These are phyloP conservation scores for Coemansia sp. DNA, from an alignment of 192 early-diverging fungal species.

Conservation along the genomic window DNA sequence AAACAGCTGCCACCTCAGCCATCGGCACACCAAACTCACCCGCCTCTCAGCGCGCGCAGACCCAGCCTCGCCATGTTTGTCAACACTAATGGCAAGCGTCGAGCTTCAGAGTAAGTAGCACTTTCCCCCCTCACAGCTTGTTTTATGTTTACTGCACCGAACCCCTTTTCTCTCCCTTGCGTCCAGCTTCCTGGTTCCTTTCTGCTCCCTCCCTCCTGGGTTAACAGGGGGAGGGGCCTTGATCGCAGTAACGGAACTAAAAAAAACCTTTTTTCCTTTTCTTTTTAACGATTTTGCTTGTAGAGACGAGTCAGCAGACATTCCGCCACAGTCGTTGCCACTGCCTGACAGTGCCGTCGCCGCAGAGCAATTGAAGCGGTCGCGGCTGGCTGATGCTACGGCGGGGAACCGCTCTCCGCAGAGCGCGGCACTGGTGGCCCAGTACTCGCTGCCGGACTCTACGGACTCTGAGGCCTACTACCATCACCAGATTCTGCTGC, in stretches of 20 bases:
- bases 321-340: not conserved
- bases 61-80: constrained; percentile 4
- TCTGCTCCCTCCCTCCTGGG: not conserved
- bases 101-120: constrained; percentile 35
- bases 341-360: not conserved
- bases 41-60: not conserved
- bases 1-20: not conserved
- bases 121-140: not conserved
- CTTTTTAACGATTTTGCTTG: not conserved
- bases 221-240: not conserved
- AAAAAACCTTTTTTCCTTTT: not conserved
- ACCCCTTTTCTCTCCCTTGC: not conserved
- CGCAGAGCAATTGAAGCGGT: not conserved
- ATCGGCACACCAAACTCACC: not conserved
- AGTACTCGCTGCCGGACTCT: constrained; percentile 23
- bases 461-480: not conserved
- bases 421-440: constrained; percentile 41
- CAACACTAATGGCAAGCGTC: constrained; percentile 39
- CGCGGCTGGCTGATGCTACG: not conserved
- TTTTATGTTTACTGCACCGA: constrained; percentile 11
- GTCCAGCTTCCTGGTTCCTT: not conserved
- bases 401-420: constrained; percentile 27
- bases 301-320: constrained; percentile 8
- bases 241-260: not conserved
- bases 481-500: not conserved